Evolutionary conservation across 228 moss, liverwort and hornwort species (phyloP), one percentile per base, ranked within the genome.

Genomic region (Sphagnum magellanicum): DNA sequence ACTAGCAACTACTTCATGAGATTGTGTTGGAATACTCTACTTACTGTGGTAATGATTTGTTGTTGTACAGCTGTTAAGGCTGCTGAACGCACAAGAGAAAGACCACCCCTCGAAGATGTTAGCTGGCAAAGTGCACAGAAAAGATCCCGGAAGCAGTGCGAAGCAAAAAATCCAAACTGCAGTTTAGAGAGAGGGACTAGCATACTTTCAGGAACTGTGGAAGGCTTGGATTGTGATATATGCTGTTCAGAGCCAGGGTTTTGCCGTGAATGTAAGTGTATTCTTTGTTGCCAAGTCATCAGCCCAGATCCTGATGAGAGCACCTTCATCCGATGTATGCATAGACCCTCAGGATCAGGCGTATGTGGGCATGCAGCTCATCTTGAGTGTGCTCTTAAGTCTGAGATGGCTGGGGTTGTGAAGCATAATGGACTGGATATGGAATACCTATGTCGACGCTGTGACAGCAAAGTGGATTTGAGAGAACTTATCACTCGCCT

Each of bases 361-460:
- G 53, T 84, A 10, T 95, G 94, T 77, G 79, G 87, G 63, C 91
- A 90, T 76, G 90, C 92, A 53, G 88, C 90, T 10, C 94, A 95
- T 60, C 73, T 95, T 11, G 92, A 92, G 55, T 95, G 94, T 73
- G 94, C 94, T 14, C 71, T 91, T 67, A 72, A 73, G n/a, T 76
- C 83, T 67, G 74, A 81, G 72, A 75, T 90, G 79, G 88, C 90
- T 50, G 88, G 88, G 63, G 79, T 91, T 62, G 86, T 82, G 4
- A 88, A 88, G 85, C 74, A 75, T 63, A 77, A 71, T 59, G 79
- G 73, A 61, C 70, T 90, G 14, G 75, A 90, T 68, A 74, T 95
- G 85, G 94, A 95, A 65, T 95, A 95, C 51, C 72, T 87, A 61
- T 95, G 94, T 72, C 86, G 91, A 68, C 88, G 94, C 5, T 95